phyloP scores from a whole-genome alignment of 1,139 yeast species.

The Taiozyma sp. region DNA sequence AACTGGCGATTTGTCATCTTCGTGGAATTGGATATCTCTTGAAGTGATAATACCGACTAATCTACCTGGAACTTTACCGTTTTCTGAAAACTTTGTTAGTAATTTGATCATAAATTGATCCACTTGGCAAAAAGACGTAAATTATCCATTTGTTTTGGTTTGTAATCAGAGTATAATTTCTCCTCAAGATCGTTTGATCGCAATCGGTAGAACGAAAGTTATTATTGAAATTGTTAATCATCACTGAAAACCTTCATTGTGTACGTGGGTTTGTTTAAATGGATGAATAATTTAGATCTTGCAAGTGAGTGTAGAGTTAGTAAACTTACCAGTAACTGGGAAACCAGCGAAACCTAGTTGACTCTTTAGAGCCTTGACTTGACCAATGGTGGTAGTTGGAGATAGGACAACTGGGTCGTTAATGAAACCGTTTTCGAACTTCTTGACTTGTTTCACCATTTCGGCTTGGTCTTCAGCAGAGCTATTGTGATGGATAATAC shows the following conservation, averaged over 20 bases:
- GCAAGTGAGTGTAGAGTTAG: background rate
- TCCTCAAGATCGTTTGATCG: conserved; percentile 99
- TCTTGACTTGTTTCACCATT: conserved; percentile 95
- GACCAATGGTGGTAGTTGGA: conserved; percentile 73
- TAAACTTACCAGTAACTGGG: conserved; percentile 97
- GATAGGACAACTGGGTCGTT: conserved; percentile 86
- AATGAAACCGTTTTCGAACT: conserved; percentile 95
- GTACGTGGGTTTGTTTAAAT: background rate
- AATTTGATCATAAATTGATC: background rate
- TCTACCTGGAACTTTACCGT: conserved; percentile 84
- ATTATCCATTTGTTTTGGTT: background rate
- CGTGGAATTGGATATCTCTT: conserved; percentile 95
- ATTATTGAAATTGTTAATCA: conserved; percentile 49
- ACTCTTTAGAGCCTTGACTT: conserved; percentile 67
- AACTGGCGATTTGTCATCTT: conserved; percentile 55
- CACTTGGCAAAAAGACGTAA: background rate
- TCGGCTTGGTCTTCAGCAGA: conserved; percentile 96
- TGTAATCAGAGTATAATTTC: conserved; percentile 27
- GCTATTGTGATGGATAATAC: conserved; percentile 98
- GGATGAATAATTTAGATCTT: background rate
- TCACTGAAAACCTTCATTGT: conserved; percentile 35
- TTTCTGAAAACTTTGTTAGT: conserved; percentile 43
- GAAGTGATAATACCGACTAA: conserved; percentile 93
- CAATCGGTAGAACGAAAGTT: conserved; percentile 99
- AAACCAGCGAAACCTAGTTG: conserved; percentile 90